Conservation (phyloP, 768 basidiomycete genomes). For the Boletellus emodensis region DNA sequence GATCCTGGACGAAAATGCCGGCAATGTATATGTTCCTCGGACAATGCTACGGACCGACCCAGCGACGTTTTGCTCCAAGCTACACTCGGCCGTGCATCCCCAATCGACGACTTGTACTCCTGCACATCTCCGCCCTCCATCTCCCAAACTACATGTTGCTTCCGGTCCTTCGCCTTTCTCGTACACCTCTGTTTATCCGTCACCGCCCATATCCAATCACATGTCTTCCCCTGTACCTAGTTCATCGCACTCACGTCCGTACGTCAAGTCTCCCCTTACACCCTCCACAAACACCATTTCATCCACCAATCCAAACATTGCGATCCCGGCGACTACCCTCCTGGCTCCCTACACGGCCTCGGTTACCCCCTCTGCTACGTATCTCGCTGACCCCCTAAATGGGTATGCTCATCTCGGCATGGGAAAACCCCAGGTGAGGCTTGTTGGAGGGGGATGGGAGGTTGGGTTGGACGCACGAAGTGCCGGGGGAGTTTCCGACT, state of each 20-base stretch:
- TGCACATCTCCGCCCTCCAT: conserved; percentile 28
- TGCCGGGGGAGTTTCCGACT: conserved; percentile 45
- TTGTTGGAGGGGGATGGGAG: conserved; percentile 72
- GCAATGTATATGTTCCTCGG: conserved; percentile 18
- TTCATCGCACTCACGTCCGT: conserved; percentile 16
- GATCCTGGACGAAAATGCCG: conserved; percentile 27
- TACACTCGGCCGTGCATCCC: not conserved
- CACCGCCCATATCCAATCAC: conserved; percentile 25
- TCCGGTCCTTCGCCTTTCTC: conserved; percentile 19
- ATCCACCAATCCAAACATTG: conserved; percentile 45
- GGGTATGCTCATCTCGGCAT: conserved; percentile 81
- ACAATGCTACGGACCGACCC: conserved; percentile 21
- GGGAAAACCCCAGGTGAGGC: conserved; percentile 80
- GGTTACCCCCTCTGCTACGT: conserved; percentile 62
- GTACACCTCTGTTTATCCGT: conserved; percentile 21
- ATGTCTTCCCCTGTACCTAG: conserved; percentile 19
- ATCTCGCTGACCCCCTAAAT: conserved; percentile 78
- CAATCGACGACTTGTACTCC: conserved; percentile 18
- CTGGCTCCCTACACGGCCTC: conserved; percentile 63
- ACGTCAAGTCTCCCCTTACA: conserved; percentile 28
- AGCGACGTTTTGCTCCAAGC: conserved; percentile 9
- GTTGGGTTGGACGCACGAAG: conserved; percentile 78
- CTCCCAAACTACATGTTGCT: conserved; percentile 25
- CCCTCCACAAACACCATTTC: conserved; percentile 38
- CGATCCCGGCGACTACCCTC: conserved; percentile 51